These are phyloP conservation scores for cucumber (Cucumis sativus) DNA, from an alignment of 306 rosid genomes.

Conservation along the genomic window DNA sequence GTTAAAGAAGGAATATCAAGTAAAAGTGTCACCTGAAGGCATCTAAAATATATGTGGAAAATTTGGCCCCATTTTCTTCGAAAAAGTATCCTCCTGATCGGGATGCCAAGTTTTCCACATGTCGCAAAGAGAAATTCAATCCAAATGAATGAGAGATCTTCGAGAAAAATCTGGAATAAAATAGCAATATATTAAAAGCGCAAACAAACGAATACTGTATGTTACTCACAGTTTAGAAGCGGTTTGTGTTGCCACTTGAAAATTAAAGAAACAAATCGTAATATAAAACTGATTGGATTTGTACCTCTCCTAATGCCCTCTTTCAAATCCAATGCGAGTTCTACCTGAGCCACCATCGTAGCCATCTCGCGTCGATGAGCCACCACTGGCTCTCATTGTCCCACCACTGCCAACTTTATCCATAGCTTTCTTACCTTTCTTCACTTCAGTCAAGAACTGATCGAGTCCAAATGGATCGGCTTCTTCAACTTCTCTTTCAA, in stretches of 20 bases:
- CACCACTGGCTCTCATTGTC: conserved; percentile 82
- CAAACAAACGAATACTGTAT: neutral
- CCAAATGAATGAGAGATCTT: neutral
- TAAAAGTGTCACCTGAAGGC: neutral
- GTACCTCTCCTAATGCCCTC: conserved; percentile 34
- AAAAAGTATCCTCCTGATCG: neutral
- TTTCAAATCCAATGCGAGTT: conserved; percentile 74
- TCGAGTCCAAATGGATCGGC: conserved; percentile 94
- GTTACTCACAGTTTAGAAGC: neutral
- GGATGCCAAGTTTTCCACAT: neutral
- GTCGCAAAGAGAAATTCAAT: neutral
- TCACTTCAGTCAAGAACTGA: conserved; percentile 70
- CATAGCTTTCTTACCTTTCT: conserved; percentile 74
- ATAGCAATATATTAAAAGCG: neutral
- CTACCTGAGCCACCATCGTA: conserved; percentile 70
- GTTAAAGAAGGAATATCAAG: neutral
- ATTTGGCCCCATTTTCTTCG: neutral
- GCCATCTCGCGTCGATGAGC: conserved; percentile 67
- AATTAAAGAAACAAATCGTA: neutral
- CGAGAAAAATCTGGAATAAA: neutral
- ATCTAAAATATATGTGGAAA: neutral
- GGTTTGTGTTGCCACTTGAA: neutral
- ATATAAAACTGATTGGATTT: neutral
- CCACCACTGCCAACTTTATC: conserved; percentile 69
- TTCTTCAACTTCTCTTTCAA: conserved; percentile 70